A percentile compares a stretch with the other conserved stretches of the same genome.
phyloP scores from a whole-genome alignment of 148 eudicot genomes.

The Amaranthus cruentus region DNA sequence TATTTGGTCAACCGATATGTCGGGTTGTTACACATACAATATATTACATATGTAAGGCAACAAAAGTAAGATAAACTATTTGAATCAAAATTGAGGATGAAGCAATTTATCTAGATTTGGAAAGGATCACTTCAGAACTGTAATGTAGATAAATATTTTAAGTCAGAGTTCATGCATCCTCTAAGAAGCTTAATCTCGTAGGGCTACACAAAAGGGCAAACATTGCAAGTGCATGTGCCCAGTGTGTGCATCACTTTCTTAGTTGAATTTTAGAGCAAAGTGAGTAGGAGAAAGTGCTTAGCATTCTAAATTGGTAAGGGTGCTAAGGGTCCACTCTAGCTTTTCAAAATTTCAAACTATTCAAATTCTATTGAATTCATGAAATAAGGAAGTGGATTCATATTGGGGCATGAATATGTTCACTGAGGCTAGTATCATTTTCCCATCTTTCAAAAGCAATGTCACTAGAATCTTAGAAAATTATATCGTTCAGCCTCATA shows the following conservation, averaged over 20 bases:
- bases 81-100: neutral
- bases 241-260: neutral
- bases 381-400: neutral
- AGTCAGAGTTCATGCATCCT: neutral
- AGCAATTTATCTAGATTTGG: neutral
- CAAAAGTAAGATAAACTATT: neutral
- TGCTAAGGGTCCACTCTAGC: neutral
- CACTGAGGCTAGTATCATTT: neutral
- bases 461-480: neutral
- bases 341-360: neutral
- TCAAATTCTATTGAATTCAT: neutral
- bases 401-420: neutral
- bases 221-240: neutral
- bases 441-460: neutral
- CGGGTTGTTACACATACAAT: neutral
- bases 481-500: neutral
- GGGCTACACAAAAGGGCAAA: neutral
- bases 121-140: neutral
- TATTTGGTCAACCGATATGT: no score
- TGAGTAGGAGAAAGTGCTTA: no score
- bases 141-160: neutral
- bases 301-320: no score
- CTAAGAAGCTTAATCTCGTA: neutral
- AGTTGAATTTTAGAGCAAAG: neutral
- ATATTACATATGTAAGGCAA: neutral